Conservation (phyloP, 2,329 filamentous ascomycete species). For the Pestalotiopsis fici region DNA sequence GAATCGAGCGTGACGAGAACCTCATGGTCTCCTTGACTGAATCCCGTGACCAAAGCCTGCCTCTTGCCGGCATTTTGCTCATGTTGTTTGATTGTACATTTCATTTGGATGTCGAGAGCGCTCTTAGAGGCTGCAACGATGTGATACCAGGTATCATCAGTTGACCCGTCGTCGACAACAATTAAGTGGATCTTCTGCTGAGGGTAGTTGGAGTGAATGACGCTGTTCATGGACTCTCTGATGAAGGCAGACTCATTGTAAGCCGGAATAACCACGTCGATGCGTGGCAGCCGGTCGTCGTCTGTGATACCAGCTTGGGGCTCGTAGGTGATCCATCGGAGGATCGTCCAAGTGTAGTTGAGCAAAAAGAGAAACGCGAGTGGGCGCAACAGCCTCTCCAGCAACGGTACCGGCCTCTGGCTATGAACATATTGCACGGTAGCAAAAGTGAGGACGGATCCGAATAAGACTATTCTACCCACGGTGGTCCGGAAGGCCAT, state of each 20-base stretch:
- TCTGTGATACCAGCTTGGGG: neutral
- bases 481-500: neutral
- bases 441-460: neutral
- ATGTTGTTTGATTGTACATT: neutral
- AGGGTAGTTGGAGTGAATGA: constrained; percentile 1
- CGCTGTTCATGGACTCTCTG: neutral
- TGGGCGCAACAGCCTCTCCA: neutral
- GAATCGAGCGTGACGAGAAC: constrained; percentile 6
- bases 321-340: constrained; percentile 5
- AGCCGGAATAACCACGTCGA: constrained; percentile 1
- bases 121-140: neutral
- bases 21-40: neutral
- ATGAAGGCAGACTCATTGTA: constrained; percentile 7
- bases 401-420: neutral
- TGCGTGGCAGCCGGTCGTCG: neutral
- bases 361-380: neutral
- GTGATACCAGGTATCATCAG: constrained; percentile 3
- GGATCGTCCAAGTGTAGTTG: neutral
- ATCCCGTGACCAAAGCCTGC: neutral
- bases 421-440: neutral
- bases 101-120: neutral
- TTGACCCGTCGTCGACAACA: constrained; percentile 8
- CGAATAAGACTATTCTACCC: neutral
- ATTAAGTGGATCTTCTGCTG: neutral
- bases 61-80: constrained; percentile 1